Base-by-base conservation (phyloP, 2,329 filamentous ascomycete species). In the Meredithiella fracta region DNA sequence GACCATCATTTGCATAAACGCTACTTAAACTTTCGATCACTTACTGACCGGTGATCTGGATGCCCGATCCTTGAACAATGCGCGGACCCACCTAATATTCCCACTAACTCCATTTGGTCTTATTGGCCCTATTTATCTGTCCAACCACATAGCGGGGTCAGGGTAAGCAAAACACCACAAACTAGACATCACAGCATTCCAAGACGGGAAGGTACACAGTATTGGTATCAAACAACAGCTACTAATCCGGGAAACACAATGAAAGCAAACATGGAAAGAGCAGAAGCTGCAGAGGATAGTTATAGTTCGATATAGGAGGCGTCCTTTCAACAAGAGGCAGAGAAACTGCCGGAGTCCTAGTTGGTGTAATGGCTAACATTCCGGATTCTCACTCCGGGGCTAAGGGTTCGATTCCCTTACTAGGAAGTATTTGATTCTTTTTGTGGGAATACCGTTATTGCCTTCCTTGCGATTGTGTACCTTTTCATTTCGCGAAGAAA, bases 281-380 rank as follows among this genome's bases (percentile, higher is more conserved):
- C 40, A 44, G 40, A 38, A 7, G 40, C 3, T 8, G 3, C n/a
- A 17, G 11, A 7, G 17, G 34, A 15, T 2, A 8, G 9, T 2
- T 34, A 34, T 51, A 51, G n/a, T 22, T 1, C 8, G 40, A 22
- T 3, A 2, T 44, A n/a, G 5, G 40, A n/a, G 17, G n/a, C 2
- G 40, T 6, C 31, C 20, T 4, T 22, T 11, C 15, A 49, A 26
- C 22, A 49, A 31, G 40, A 37, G 40, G n/a, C 26, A 15, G 11
- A 23, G 17, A 25, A 40, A 2, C 4, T 3, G 22, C 7, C n/a
- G 23, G 20, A 47, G 42, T 44, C 40, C 40, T 26, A 47, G 42
- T 47, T 47, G 53, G 53, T 54, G 53, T 54, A 54, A 40, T 37
- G 53, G 53, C 25, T 34, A 54, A 34, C 42, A 54, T 47, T 47